Evolutionary conservation across 2,329 filamentous ascomycete genomes (phyloP).

Genomic region (Sporothrix pallida): DNA sequence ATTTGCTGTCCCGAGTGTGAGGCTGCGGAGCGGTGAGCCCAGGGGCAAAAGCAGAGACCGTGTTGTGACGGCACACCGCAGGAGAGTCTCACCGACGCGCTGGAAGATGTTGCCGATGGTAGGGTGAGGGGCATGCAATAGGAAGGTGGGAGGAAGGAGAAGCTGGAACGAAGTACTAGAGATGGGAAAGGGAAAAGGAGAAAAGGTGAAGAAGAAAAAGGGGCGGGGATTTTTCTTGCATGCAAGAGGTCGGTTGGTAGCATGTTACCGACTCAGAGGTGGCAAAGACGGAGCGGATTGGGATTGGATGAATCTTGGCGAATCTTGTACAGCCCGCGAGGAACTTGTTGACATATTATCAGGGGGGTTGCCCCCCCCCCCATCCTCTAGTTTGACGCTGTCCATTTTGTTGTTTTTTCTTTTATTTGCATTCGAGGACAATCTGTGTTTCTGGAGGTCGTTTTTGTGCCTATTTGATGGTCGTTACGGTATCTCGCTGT

Average conservation of each 20-base stretch:
- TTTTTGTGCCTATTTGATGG: not conserved
- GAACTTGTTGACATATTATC: not conserved
- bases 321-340: conserved; percentile 1
- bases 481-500: not conserved
- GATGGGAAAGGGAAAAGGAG: no score
- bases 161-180: no score
- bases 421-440: no score
- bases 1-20: conserved; percentile 60
- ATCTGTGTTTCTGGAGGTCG: not conserved
- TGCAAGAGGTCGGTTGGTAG: not conserved
- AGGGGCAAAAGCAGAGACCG: not conserved
- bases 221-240: not conserved
- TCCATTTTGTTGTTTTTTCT: not conserved
- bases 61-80: not conserved
- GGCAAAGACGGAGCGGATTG: not conserved
- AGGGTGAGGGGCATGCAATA: not conserved
- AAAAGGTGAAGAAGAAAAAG: not conserved
- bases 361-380: not conserved
- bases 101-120: not conserved
- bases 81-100: not conserved
- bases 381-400: no score
- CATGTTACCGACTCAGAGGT: not conserved
- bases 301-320: conserved; percentile 39
- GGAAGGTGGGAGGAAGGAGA: not conserved
- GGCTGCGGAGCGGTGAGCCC: conserved; percentile 39